These are phyloP conservation scores for Aspergillus carbonarius DNA, from an alignment of 2,329 filamentous ascomycete species.

Conservation along the genomic window DNA sequence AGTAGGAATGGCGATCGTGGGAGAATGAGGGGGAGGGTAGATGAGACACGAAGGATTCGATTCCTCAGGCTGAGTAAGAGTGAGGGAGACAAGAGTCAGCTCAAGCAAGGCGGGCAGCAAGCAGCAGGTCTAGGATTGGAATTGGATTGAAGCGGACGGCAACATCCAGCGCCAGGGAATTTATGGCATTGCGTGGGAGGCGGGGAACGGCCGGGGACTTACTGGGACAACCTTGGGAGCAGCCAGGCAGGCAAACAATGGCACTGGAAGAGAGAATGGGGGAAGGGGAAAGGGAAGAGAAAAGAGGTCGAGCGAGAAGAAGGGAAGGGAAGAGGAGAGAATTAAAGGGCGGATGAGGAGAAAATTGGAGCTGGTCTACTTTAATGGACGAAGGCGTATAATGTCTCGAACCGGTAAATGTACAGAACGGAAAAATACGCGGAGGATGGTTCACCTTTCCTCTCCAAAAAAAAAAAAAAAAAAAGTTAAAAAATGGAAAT, in stretches of 20 bases:
- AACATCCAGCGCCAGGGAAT: not conserved
- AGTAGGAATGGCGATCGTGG: not conserved
- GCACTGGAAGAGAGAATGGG: not conserved
- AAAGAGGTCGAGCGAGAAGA: slow-evolving; percentile 2
- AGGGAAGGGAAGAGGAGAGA: not conserved
- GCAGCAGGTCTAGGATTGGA: not conserved
- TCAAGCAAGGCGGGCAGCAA: not conserved
- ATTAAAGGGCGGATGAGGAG: not conserved
- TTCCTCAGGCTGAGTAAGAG: slow-evolving; percentile 2
- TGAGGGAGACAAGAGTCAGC: slow-evolving; percentile 1
- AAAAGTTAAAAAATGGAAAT: not conserved
- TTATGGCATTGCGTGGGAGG: not conserved
- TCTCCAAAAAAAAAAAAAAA: not conserved
- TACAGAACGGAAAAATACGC: not conserved
- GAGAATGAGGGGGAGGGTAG: not conserved
- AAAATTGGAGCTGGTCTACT: not conserved
- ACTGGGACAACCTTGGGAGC: not conserved
- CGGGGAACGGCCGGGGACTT: not conserved
- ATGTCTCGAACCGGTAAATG: not conserved
- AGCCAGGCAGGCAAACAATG: not conserved
- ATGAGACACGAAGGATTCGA: not conserved
- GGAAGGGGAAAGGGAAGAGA: slow-evolving; percentile 3
- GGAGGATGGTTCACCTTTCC: not conserved
- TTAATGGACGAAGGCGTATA: not conserved
- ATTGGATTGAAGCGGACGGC: not conserved